Evolutionary conservation across 192 early-diverging fungal genomes (phyloP), one percentile per base, ranked within the genome.

Genomic region (Backusella parvicylindrica): DNA sequence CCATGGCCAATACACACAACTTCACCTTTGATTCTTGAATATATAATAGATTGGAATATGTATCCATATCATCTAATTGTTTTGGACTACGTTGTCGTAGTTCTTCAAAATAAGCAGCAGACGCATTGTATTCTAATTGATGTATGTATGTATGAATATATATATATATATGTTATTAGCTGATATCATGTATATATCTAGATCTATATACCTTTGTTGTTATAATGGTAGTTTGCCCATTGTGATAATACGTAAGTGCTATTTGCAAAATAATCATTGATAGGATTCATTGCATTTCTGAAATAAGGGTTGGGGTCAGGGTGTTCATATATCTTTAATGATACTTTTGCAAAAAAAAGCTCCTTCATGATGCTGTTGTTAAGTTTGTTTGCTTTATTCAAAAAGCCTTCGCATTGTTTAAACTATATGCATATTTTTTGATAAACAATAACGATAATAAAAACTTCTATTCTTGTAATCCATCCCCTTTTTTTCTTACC

Each of bases 21-120:
- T 93, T 88, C 5, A 88, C 86, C 0, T 80, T 80, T 38, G 92
- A 87, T 2, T 95, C 87, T 74, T 91, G 86, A 0, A 95, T 89
- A 83, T 90, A 98, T 18, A 99, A 86, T 15, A 95, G 84, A 82
- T 97, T 94, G 8, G 96, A 97, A 78, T 93, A 95, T 8, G 92
- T 76, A 75, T 98, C 96, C 80, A 91, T 85, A 56, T 89, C 83
- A 74, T 98, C 96, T 6, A 99, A 74, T 7, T 89, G 82, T 81
- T 88, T 89, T 3, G 97, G 97, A 73, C 97, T 90, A 6, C 78
- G 70, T 65, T 84, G 72, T 21, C 90, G 86, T 43, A 98, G 77
- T 15, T 86, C 82, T 30, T 91, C 90, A 84, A 97, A 99, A 36
- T 85, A 70, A 21, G 76, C 77, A 9, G 86, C 85, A 0, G 95